phyloP scores from a whole-genome alignment of 768 basidiomycete species.

The Serpula lacrymans region DNA sequence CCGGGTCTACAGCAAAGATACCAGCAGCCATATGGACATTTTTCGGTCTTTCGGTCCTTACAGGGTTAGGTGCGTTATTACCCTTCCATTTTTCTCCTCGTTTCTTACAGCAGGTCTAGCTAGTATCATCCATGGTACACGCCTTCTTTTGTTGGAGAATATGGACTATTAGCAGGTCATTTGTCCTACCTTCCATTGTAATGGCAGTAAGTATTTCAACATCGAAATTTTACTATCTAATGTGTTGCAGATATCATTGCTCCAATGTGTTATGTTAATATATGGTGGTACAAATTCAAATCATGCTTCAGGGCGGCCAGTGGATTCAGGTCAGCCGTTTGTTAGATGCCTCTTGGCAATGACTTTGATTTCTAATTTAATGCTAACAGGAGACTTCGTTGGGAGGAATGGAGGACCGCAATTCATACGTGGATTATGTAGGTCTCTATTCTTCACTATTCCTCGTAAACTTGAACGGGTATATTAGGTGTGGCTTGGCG shows the following conservation, averaged over 20 bases:
- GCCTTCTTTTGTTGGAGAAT: neutral
- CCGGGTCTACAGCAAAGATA: neutral
- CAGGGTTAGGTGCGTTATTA: neutral
- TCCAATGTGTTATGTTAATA: neutral
- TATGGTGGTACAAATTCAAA: neutral
- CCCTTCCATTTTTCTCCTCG: no score
- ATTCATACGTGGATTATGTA: neutral
- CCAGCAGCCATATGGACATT: neutral
- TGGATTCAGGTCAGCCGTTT: no score
- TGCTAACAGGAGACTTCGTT: neutral
- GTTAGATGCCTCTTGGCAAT: no score
- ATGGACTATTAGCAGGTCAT: neutral
- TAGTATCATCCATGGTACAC: constrained; percentile 1
- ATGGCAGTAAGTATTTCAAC: neutral
- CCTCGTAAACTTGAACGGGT: no score
- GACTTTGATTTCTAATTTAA: no score
- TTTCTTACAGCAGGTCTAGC: no score
- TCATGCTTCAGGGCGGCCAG: no score
- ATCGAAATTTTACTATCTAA: neutral
- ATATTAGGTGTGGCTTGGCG: neutral
- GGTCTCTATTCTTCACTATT: no score
- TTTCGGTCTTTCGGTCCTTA: neutral
- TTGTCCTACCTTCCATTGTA: neutral
- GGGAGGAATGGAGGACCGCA: neutral
- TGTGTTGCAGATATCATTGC: neutral